Percentiles rank a stretch among this genome's conserved stretches.
Evolutionary conservation across 2,329 filamentous ascomycete genomes (phyloP).

Genomic region (Exophiala aquamarina): DNA sequence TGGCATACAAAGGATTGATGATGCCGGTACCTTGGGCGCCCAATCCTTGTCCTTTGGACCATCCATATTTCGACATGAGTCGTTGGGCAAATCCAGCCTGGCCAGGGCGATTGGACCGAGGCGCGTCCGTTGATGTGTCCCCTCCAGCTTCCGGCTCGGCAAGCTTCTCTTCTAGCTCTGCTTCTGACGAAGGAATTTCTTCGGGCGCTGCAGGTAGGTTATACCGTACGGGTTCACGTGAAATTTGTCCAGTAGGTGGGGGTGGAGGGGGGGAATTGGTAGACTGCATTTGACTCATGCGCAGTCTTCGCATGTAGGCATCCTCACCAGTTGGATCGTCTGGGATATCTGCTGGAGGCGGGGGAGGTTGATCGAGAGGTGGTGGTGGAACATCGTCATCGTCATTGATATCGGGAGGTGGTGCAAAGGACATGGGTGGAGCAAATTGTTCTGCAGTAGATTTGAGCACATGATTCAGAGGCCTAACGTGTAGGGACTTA

Average conservation of each 20-base stretch:
- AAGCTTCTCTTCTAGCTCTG: slow-evolving; percentile 50
- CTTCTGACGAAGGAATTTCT: slow-evolving; percentile 54
- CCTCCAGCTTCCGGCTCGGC: slow-evolving; percentile 30
- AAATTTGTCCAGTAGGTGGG: slow-evolving; percentile 56
- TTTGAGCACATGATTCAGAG: slow-evolving; percentile 1
- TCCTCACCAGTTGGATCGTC: slow-evolving; percentile 68
- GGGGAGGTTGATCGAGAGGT: too few species aligned
- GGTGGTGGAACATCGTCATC: slow-evolving; percentile 20
- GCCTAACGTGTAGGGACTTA: slow-evolving; percentile 33
- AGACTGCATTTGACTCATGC: slow-evolving; percentile 49
- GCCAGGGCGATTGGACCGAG: slow-evolving; percentile 68
- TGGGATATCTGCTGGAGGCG: slow-evolving; percentile 47
- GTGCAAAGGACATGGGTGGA: slow-evolving; percentile 52
- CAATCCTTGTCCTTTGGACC: slow-evolving; percentile 82
- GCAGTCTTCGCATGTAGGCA: slow-evolving; percentile 64
- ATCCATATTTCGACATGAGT: slow-evolving; percentile 91
- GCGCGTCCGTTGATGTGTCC: slow-evolving; percentile 36
- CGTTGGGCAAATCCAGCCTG: slow-evolving; percentile 83
- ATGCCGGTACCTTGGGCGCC: slow-evolving; percentile 83
- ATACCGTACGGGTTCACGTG: slow-evolving; percentile 76
- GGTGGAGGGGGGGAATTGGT: slow-evolving; percentile 33
- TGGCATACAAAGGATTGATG: slow-evolving; percentile 75
- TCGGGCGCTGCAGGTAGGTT: slow-evolving; percentile 52
- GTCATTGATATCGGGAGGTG: slow-evolving; percentile 43
- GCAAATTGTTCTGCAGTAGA: slow-evolving; percentile 47